phyloP scores from a whole-genome alignment of 495 filamentous ascomycete genomes.

The Rusavskia elegans region DNA sequence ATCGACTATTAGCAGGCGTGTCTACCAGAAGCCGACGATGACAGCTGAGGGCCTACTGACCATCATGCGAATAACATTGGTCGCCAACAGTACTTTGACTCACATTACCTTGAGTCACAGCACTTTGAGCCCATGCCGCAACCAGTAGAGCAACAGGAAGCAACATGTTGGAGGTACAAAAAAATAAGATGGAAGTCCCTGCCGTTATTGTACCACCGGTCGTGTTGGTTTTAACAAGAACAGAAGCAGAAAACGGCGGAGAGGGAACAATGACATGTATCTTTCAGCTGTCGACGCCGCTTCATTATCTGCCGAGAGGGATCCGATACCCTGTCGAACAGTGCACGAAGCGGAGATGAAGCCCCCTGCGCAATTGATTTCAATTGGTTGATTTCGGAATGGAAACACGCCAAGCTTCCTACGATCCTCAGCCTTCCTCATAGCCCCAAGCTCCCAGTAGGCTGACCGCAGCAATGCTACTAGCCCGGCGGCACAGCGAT shows the following conservation, averaged over 20 bases:
- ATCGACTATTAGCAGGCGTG: background rate
- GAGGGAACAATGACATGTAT: background rate
- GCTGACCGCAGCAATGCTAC: no score
- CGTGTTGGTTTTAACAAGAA: background rate
- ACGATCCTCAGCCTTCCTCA: background rate
- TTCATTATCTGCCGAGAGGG: background rate
- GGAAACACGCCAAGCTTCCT: background rate
- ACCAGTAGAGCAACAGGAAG: background rate
- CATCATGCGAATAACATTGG: background rate
- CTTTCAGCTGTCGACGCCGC: background rate
- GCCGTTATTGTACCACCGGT: background rate
- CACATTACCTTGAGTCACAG: background rate
- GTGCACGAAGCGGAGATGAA: background rate
- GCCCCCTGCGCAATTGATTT: background rate
- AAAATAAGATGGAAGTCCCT: background rate
- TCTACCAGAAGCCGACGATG: background rate
- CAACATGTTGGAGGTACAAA: background rate
- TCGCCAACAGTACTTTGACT: no score
- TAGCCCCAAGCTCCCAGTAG: background rate
- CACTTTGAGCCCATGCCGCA: background rate
- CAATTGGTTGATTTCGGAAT: background rate
- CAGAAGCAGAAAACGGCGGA: background rate
- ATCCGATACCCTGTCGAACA: background rate
- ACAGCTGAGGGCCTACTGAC: background rate
- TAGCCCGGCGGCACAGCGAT: no score